phyloP scores from a whole-genome alignment of 208 protist species.

The Acanthamoeba castellanii region DNA sequence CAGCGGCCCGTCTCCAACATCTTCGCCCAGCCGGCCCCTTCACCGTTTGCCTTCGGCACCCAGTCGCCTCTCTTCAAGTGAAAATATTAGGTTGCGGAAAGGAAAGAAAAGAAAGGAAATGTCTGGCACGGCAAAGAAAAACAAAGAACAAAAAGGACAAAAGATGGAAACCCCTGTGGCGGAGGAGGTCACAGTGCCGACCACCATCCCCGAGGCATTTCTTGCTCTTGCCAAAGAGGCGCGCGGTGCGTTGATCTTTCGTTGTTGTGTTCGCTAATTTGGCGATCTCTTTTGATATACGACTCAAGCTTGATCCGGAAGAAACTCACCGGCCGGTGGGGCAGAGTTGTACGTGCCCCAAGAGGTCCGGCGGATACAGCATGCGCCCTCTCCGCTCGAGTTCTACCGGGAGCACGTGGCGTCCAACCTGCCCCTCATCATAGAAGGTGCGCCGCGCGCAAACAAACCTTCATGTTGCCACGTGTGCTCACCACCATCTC shows the following conservation, averaged over 20 bases:
- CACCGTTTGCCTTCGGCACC: neutral
- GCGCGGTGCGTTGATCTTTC: neutral
- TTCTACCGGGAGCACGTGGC: slow-evolving; percentile 83
- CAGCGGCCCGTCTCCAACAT: neutral
- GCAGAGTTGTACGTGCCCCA: slow-evolving; percentile 60
- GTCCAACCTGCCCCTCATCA: slow-evolving; percentile 82
- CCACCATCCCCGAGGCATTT: slow-evolving; percentile 47
- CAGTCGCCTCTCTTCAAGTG: neutral
- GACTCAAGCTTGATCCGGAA: neutral
- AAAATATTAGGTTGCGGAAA: neutral
- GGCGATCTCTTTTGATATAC: neutral
- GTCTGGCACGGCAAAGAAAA: too few species aligned
- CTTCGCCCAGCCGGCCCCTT: neutral
- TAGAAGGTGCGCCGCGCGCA: slow-evolving; percentile 66
- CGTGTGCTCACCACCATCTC: neutral
- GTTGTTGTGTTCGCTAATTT: neutral
- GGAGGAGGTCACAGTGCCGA: neutral
- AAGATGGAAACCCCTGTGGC: neutral
- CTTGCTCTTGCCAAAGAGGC: slow-evolving; percentile 10
- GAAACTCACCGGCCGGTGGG: neutral
- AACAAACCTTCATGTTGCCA: neutral
- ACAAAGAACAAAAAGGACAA: neutral
- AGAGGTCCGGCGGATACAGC: slow-evolving; percentile 31
- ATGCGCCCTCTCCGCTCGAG: slow-evolving; percentile 75
- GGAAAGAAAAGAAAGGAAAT: too few species aligned